Conservation (phyloP, 768 basidiomycete species). For the Gloeostereum incarnatum region DNA sequence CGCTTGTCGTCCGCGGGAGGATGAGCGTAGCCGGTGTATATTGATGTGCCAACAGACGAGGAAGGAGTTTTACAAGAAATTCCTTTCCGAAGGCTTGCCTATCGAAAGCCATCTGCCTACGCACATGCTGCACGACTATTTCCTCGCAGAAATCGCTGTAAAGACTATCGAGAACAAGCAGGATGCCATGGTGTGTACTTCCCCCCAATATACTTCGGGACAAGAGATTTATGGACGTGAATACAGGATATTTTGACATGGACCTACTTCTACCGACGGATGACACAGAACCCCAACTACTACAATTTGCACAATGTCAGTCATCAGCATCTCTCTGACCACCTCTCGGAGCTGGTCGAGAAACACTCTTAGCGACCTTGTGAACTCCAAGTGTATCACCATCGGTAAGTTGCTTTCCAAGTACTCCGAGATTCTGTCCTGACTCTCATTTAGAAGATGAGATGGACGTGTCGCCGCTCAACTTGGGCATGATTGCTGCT, state of each 20-base stretch:
- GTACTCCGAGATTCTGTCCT: neutral
- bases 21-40: slow-evolving; percentile 87
- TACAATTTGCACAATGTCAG: slow-evolving; percentile 93
- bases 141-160: slow-evolving; percentile 96
- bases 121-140: slow-evolving; percentile 89
- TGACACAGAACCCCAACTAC: slow-evolving; percentile 96
- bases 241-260: slow-evolving; percentile 89
- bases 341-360: slow-evolving; percentile 93
- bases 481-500: slow-evolving; percentile 97
- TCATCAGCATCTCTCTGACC: slow-evolving; percentile 92
- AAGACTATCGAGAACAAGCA: slow-evolving; percentile 99
- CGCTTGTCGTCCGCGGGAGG: slow-evolving; percentile 87
- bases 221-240: slow-evolving; percentile 1
- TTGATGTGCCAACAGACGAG: slow-evolving; percentile 96
- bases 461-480: slow-evolving; percentile 86
- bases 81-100: slow-evolving; percentile 92
- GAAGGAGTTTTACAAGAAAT: slow-evolving; percentile 99
- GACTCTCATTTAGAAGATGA: slow-evolving; percentile 58
- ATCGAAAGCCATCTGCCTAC: slow-evolving; percentile 95
- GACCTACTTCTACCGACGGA: slow-evolving; percentile 96
- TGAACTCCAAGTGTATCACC: slow-evolving; percentile 90
- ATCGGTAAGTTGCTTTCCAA: slow-evolving; percentile 44
- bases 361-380: slow-evolving; percentile 84
- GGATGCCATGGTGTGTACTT: slow-evolving; percentile 68
- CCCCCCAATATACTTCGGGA: neutral